A percentile compares a stretch with the other conserved stretches of the same genome.
Conservation (phyloP, 192 early-diverging fungal species). For the Podila minutissima region DNA sequence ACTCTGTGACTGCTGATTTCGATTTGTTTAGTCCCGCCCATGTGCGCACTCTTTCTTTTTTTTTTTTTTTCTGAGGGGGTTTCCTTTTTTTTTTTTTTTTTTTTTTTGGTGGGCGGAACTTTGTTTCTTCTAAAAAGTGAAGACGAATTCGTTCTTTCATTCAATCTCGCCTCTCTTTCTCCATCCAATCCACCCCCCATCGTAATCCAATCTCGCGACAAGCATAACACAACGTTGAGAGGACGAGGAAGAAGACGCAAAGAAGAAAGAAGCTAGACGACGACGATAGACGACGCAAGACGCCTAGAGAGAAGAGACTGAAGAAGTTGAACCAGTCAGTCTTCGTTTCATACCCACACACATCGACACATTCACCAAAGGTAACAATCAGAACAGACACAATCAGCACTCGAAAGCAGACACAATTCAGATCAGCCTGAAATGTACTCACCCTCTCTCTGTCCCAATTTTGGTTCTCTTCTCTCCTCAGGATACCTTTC, state of each 20-base stretch:
- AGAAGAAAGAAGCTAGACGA: background rate
- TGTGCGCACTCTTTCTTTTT: background rate
- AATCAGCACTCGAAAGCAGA: too few relatives aligned
- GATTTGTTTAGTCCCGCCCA: too few relatives aligned
- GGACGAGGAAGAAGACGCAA: background rate
- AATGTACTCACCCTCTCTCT: background rate
- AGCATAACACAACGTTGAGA: background rate
- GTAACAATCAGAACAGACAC: too few relatives aligned
- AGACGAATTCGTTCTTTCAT: background rate
- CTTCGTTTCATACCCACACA: too few relatives aligned
- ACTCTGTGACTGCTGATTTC: too few relatives aligned
- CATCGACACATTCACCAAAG: too few relatives aligned
- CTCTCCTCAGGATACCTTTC: background rate
- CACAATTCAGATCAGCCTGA: background rate
- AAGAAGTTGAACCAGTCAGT: too few relatives aligned
- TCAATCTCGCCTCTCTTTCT: background rate
- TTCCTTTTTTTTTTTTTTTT: background rate
- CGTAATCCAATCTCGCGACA: background rate
- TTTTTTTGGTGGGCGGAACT: background rate
- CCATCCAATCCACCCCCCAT: constrained; percentile 1
- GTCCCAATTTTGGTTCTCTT: too few relatives aligned
- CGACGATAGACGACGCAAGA: too few relatives aligned
- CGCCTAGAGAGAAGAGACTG: too few relatives aligned
- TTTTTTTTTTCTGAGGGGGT: background rate
- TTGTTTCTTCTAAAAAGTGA: background rate